These are phyloP conservation scores for Mycena haematopus DNA, from an alignment of 768 basidiomycete genomes.

Conservation along the genomic window DNA sequence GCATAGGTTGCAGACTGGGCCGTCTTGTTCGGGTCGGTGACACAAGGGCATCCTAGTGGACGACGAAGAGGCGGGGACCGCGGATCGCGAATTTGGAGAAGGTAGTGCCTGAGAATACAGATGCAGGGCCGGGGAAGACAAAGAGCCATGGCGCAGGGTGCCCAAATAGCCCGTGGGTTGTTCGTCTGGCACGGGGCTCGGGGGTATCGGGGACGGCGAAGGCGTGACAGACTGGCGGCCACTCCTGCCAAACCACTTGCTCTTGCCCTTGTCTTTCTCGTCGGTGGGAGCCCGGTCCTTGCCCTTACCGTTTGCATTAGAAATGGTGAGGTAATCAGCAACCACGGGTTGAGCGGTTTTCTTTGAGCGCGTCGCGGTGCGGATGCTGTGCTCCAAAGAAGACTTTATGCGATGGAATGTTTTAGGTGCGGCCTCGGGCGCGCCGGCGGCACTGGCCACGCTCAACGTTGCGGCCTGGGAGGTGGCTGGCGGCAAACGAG, in stretches of 20 bases:
- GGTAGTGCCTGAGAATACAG: conserved; percentile 62
- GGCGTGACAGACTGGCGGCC: conserved; percentile 47
- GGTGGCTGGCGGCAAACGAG: conserved; percentile 43
- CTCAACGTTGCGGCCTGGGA: conserved; percentile 40
- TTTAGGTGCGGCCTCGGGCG: conserved; percentile 51
- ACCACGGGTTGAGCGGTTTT: conserved; percentile 42
- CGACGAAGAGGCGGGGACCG: conserved; percentile 54
- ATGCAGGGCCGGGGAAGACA: conserved; percentile 78
- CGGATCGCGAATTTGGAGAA: conserved; percentile 58
- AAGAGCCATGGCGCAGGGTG: conserved; percentile 70
- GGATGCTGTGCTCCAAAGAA: conserved; percentile 70
- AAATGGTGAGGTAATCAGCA: conserved; percentile 54
- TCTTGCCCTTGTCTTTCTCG: conserved; percentile 48
- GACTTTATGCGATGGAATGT: conserved; percentile 71
- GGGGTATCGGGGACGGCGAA: conserved; percentile 48
- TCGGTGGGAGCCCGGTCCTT: conserved; percentile 53
- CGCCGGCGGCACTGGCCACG: conserved; percentile 36
- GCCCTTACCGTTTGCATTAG: conserved; percentile 44
- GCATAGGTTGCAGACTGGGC: conserved; percentile 43
- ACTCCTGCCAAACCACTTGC: conserved; percentile 51
- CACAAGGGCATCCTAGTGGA: conserved; percentile 51
- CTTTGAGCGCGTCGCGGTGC: conserved; percentile 67
- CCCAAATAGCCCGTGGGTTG: conserved; percentile 63
- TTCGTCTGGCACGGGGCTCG: conserved; percentile 38
- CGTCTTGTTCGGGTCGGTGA: conserved; percentile 54